Base-by-base conservation (phyloP, 164 flowering plant genomes). In the Piper longum region DNA sequence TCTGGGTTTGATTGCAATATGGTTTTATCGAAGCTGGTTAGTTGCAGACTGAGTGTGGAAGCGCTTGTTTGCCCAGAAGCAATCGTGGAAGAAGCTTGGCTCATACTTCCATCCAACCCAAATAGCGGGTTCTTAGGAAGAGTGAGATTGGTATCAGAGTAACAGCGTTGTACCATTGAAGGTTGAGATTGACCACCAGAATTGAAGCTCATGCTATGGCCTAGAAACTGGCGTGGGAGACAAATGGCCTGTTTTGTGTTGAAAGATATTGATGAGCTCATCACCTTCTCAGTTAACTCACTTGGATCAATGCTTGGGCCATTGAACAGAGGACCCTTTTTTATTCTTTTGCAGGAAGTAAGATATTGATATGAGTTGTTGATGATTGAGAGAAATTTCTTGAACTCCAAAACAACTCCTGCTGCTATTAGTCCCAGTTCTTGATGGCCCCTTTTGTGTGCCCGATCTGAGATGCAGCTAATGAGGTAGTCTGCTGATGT, bases 311-410 rank as follows among this genome's bases (percentile, higher is more conserved):
- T 43, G 48, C 63, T n/a, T 5, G 17, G 36, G 62, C 64, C 44
- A 45, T 66, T 64, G 16, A 67, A 71, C 64, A 74, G 17, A 16
- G 81, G 78, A 55, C 81, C 81, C 60, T 66, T 70, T 48, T 67
- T 72, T 62, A 77, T 75, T 51, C 78, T 72, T 59, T 72, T 77
- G 17, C 52, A n/a, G 45, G 44, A 36, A 39, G 36, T 26, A 26
- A 26, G 36, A 26, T 66, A 6, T 42, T 41, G 60, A 16, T 16
- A n/a, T 2, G 73, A 61, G 66, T 57, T 61, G 43, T 74, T 74
- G 16, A 77, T 78, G 7, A 75, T 70, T 9, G 62, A 41, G 36
- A 77, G 51, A 55, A 77, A 52, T 57, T 70, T 72, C 65, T 42
- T 70, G 74, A 77, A 77, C 65, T 64, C 78, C 19, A 62, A 39